These are phyloP conservation scores for Tolypocladium paradoxum DNA, from an alignment of 2,329 filamentous ascomycete species.

Conservation along the genomic window DNA sequence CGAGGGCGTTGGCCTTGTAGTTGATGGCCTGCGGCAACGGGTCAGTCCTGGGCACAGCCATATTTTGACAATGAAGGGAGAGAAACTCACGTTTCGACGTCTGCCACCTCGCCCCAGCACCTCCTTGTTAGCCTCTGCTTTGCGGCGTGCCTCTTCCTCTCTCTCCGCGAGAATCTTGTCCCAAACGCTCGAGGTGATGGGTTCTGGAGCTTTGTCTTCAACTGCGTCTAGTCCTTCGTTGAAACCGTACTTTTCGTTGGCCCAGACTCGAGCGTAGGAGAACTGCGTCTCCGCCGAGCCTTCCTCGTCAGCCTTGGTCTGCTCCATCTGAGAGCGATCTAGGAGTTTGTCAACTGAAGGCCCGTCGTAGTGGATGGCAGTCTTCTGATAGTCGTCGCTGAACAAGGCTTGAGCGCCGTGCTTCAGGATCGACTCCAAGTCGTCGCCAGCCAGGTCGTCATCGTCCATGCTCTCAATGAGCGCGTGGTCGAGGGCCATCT, in stretches of 20 bases:
- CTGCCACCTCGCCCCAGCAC: constrained; percentile 80
- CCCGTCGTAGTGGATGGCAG: constrained; percentile 71
- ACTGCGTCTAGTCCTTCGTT: constrained; percentile 49
- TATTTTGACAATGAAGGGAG: neutral
- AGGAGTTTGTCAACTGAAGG: constrained; percentile 79
- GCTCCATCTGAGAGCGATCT: constrained; percentile 74
- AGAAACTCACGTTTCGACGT: constrained; percentile 37
- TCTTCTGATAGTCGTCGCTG: constrained; percentile 56
- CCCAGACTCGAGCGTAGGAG: constrained; percentile 85
- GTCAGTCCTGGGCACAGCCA: constrained; percentile 7
- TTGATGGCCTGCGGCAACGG: constrained; percentile 17
- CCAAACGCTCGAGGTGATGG: constrained; percentile 66
- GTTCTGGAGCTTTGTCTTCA: constrained; percentile 38
- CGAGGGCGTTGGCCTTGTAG: constrained; percentile 18
- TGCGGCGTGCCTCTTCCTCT: constrained; percentile 64
- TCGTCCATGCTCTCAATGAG: constrained; percentile 86
- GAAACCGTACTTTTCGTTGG: constrained; percentile 62
- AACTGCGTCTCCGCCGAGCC: constrained; percentile 67
- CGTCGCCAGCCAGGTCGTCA: constrained; percentile 66
- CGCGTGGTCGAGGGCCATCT: constrained; percentile 91
- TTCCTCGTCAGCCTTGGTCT: constrained; percentile 54
- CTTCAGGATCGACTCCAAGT: constrained; percentile 78
- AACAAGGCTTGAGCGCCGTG: constrained; percentile 85
- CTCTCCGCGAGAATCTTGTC: constrained; percentile 79
- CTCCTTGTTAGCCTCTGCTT: constrained; percentile 57